These are phyloP conservation scores for Naganishia kalamii DNA, from an alignment of 768 basidiomycete genomes.

Conservation along the genomic window DNA sequence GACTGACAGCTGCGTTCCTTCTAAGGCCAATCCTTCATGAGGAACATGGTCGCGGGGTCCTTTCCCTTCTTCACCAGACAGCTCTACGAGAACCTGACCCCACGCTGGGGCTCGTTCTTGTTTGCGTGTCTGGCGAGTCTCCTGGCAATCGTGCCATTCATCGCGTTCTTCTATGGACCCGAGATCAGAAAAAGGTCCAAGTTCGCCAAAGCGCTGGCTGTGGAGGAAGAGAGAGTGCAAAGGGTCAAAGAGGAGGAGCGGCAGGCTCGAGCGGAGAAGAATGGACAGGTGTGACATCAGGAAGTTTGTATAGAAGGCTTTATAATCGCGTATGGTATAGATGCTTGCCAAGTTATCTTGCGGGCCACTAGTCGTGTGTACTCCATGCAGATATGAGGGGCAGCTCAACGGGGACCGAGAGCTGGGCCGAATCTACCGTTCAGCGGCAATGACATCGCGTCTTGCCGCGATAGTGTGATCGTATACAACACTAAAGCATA, in stretches of 20 bases:
- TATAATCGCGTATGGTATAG: too few relatives aligned
- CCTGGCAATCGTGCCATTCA: conserved; percentile 55
- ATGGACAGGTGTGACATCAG: background rate
- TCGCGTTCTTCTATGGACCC: conserved; percentile 42
- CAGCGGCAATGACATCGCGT: too few relatives aligned
- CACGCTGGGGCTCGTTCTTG: conserved; percentile 52
- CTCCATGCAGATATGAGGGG: too few relatives aligned
- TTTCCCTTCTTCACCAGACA: conserved; percentile 62
- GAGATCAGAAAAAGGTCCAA: conserved; percentile 36
- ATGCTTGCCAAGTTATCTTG: too few relatives aligned
- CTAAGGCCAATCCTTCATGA: conserved; percentile 60
- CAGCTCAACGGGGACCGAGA: too few relatives aligned
- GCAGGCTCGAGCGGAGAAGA: background rate
- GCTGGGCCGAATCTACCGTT: too few relatives aligned
- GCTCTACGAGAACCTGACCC: conserved; percentile 49
- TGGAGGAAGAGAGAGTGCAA: conserved; percentile 28
- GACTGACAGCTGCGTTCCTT: conserved; percentile 42
- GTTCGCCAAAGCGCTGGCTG: conserved; percentile 35
- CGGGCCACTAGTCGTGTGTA: too few relatives aligned
- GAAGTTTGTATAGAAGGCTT: background rate
- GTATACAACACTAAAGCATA: too few relatives aligned
- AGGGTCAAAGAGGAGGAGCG: background rate
- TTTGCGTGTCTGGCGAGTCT: conserved; percentile 51
- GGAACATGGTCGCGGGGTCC: conserved; percentile 48
- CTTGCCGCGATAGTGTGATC: too few relatives aligned